Base-by-base conservation (phyloP, 441 rosid species). In the Eutrema salsugineum region DNA sequence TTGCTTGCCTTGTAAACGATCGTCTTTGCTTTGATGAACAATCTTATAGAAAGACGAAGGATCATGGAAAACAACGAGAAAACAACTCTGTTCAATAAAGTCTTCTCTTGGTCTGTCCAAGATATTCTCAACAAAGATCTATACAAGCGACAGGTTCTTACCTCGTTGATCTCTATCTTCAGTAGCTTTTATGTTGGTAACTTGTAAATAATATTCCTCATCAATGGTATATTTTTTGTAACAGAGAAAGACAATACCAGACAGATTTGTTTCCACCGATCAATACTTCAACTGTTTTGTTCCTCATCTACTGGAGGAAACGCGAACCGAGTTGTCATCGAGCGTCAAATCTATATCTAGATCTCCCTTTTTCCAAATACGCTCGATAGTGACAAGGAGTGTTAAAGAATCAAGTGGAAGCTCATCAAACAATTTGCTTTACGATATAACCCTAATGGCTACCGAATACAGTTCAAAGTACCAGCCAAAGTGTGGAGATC, bases 121-220 rank as follows among this genome's bases (percentile, higher is more conserved):
- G 43, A 61, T 50, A 39, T 61, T 39, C 44, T 71, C 35, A 49
- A 71, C 36, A 61, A 5, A 39, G 68, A 61, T 61, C 63, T 62
- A 10, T 0, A 32, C 55, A 71, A 63, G 50, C 1, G 30, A 5
- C 12, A 51, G 54, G 69, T 71, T 47, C 19, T 22, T 1, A 14
- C 10, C 32, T 20, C 14, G 48, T n/a, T 14, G 14, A 14, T 35
- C 15, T 22, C 11, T 15, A 60, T 27, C 24, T 59, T 19, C 16
- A 1, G 6, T 10, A 10, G 47, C 2, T 17, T 33, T 11, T 4
- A 0, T 32, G 6, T 22, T n/a, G n/a, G n/a, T n/a, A n/a, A n/a
- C n/a, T n/a, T 3, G 12, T 27, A 7, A 1, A 22, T 22, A 22
- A 22, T 4, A 22, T 22, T 22, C 27, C 27, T 22, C 27, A 22